Base-by-base conservation (phyloP, 495 filamentous ascomycete genomes). In the Aspergillus taichungensis region DNA sequence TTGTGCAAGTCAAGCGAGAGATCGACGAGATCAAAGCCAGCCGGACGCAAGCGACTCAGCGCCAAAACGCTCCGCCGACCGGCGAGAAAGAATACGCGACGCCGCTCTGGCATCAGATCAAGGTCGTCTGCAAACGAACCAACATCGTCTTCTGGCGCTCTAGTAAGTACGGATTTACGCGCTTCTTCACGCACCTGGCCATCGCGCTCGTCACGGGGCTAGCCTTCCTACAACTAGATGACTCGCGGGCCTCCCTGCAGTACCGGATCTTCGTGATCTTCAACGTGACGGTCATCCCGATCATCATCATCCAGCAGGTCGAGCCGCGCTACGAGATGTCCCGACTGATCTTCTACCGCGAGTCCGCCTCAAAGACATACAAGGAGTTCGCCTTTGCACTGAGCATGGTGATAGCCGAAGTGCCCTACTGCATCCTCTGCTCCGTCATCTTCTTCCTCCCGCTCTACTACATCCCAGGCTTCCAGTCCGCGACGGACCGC, bases 181-280 rank as follows among this genome's bases (percentile, higher is more conserved):
- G 86, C 29, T 67, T 92, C 6, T 87, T 88, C 70, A 82, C 82
- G 46, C 83, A 90, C 53, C 59, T 87, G 43, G 75, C 75, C 52
- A 83, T 90, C 46, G 75, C 83, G 6, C 54, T 94, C 9, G 61
- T 91, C 37, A 87, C 83, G 0, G 87, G 87, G 30, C 68, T 94
- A 12, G 79, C 77, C 24, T 92, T 79, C 55, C 64, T 88, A 13
- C 66, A 84, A 7, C 75, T 89, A 3, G 79, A 85, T 50, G 57
- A 87, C 47, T 82, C 79, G 1, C 74, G 82, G 5, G 62, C 78
- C 3, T 82, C 77, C 5, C 67, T 91, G 13, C 87, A 94, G 52
- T 82, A 88, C 63, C 79, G 79, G 35, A 76, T 94, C 47, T 92
- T 94, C 62, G 76, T 88, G 60, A 81, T 88, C 55, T 92, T 91